Percentiles rank a stretch among this genome's conserved stretches.
phyloP scores from a whole-genome alignment of 169 alveolate genomes.

The Plasmodium coatneyi region DNA sequence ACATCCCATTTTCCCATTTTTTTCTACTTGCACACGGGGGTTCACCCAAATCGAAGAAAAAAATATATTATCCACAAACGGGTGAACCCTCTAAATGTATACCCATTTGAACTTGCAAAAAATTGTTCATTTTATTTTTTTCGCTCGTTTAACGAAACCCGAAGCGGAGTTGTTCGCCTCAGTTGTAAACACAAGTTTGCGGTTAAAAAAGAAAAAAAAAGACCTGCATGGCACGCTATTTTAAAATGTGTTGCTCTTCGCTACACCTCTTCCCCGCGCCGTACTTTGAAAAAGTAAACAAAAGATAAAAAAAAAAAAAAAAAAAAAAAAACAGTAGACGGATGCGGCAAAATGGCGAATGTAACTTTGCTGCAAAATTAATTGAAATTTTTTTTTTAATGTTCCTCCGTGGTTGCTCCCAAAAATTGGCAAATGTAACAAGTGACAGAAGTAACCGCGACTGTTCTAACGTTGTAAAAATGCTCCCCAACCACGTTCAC shows the following conservation, averaged over 20 bases:
- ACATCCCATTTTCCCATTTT: not conserved
- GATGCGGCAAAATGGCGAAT: not conserved
- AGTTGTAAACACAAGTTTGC: not conserved
- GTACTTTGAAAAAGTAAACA: not conserved
- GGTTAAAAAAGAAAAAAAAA: slow-evolving; percentile 1
- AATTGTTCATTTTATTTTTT: not conserved
- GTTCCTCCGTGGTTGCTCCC: not conserved
- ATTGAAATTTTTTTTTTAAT: not conserved
- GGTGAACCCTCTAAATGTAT: not conserved
- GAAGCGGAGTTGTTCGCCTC: slow-evolving; percentile 1
- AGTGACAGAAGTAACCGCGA: not conserved
- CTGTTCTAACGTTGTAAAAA: slow-evolving; percentile 4
- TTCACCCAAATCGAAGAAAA: not conserved
- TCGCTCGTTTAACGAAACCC: not conserved
- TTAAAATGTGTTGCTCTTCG: not conserved
- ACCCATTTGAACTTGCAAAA: not conserved
- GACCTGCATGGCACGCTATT: not conserved
- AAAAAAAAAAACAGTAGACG: not conserved
- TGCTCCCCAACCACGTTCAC: not conserved
- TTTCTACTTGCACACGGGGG: not conserved
- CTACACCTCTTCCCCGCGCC: not conserved
- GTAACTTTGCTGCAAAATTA: not conserved
- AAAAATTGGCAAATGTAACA: not conserved
- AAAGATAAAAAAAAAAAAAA: no score
- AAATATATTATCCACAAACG: not conserved